A percentile compares a stretch with the other conserved stretches of the same genome.
These are phyloP conservation scores for Mycena citricolor DNA, from an alignment of 1,284 basidiomycete genomes.

Conservation along the genomic window DNA sequence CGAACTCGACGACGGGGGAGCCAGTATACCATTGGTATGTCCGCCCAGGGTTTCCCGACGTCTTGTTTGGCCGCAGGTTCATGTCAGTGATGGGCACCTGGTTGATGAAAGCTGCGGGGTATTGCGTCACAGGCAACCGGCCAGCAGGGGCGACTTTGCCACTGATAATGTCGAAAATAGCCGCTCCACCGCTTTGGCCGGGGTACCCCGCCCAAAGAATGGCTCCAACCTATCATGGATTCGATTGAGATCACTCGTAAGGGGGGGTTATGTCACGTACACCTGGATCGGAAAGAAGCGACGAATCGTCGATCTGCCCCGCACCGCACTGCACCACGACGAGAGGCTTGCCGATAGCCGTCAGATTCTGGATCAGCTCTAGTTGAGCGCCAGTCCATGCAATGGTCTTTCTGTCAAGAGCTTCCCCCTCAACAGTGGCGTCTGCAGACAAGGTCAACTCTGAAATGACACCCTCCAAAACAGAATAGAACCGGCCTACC, in stretches of 20 bases:
- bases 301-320: conserved; percentile 51
- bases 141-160: conserved; percentile 52
- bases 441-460: no score
- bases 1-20: conserved; percentile 51
- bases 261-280: conserved; percentile 32
- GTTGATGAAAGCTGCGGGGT: conserved; percentile 46
- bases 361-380: conserved; percentile 45
- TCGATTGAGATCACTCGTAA: background rate
- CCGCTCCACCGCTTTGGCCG: conserved; percentile 51
- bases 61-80: conserved; percentile 46
- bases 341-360: conserved; percentile 46
- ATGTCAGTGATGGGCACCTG: conserved; percentile 58
- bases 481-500: no score
- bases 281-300: conserved; percentile 39
- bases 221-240: conserved; percentile 43
- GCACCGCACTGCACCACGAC: conserved; percentile 56
- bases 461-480: no score
- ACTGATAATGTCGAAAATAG: conserved; percentile 48
- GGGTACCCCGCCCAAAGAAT: conserved; percentile 58
- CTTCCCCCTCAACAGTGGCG: conserved; percentile 52
- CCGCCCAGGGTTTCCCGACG: conserved; percentile 51
- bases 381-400: conserved; percentile 58
- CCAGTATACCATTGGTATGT: conserved; percentile 59
- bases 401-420: conserved; percentile 48
- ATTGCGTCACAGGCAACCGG: conserved; percentile 53